phyloP scores from a whole-genome alignment of 2,329 filamentous ascomycete species.

The Penicillium capsulatum region DNA sequence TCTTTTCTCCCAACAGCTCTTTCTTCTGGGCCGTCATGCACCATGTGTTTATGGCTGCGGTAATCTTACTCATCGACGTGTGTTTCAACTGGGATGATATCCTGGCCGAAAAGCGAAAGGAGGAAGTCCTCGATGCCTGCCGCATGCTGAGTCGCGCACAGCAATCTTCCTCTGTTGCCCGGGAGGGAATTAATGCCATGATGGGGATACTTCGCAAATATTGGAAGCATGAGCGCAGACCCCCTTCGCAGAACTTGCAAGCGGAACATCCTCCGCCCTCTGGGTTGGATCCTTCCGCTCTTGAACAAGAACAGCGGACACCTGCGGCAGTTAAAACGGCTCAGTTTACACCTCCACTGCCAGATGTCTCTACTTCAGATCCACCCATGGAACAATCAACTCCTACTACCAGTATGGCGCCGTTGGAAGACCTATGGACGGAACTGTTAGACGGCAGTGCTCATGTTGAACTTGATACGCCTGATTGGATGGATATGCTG shows the following conservation, averaged over 20 bases:
- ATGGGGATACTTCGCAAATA: constrained; percentile 35
- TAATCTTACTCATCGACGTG: constrained; percentile 39
- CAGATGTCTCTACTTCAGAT: not conserved
- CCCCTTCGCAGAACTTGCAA: not conserved
- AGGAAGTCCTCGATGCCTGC: constrained; percentile 39
- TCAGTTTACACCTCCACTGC: not conserved
- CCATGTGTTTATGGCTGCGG: constrained; percentile 41
- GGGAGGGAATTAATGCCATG: constrained; percentile 36
- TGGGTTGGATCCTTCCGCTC: not conserved
- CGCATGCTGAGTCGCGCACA: constrained; percentile 37
- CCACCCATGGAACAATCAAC: too few species aligned
- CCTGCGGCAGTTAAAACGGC: not conserved
- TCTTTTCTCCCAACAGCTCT: constrained; percentile 24
- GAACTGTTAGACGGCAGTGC: constrained; percentile 30
- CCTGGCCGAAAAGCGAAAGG: constrained; percentile 31
- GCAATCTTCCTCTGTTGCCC: constrained; percentile 28
- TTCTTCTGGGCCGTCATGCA: constrained; percentile 35
- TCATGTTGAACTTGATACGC: constrained; percentile 18
- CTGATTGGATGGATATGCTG: constrained; percentile 31
- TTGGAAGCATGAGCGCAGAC: constrained; percentile 21
- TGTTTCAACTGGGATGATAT: constrained; percentile 41
- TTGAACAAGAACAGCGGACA: too few species aligned
- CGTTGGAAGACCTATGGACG: constrained; percentile 32
- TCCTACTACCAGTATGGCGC: too few species aligned
- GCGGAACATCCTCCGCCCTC: not conserved